Base-by-base conservation (phyloP, 108 stramenopile species). In the Discostella pseudostelligera region DNA sequence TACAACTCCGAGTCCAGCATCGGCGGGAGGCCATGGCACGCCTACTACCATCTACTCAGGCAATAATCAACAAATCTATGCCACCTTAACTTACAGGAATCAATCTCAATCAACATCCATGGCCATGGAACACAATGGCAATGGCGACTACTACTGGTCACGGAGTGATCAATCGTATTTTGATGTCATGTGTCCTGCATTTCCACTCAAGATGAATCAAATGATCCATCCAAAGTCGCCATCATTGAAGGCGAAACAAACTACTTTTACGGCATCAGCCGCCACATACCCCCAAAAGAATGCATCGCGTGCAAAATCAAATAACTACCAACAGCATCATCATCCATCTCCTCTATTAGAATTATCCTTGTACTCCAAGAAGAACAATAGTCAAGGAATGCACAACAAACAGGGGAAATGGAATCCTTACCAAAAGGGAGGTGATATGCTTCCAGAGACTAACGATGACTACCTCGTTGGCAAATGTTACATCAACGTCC, bases 111-210 rank as follows among this genome's bases (percentile, higher is more conserved):
- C 81, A 55, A 89, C 83, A 7, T 84, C 85, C 6, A 71, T 72
- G 36, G 77, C 88, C 0, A 81, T 58, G 42, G 78, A 83, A 54
- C 85, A 82, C 17, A 16, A 29, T 17, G 51, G 24, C 14, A 67
- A 62, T 49, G 74, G 74, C 0, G 66, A 75, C 40, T 75, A 62
- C 42, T 39, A 81, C 16, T 94, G 88, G 88, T 83, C 89, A 29
- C 47, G 89, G 42, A 66, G 79, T 17, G 93, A 94, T 70, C 71
- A 84, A 36, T 74, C 83, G 67, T 91, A 81, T 70, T 85, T 94
- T 74, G 93, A 94, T 72, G 93, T 94, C 7, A 59, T 78, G 13
- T 77, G 89, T 20, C 79, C 84, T 4, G 51, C 62, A 21, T 62
- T 50, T 4, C 56, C 67, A 37, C 17, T 68, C 20, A 39, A 25